phyloP scores from a whole-genome alignment of 1,284 basidiomycete species.

The Ustilago bromivora region DNA sequence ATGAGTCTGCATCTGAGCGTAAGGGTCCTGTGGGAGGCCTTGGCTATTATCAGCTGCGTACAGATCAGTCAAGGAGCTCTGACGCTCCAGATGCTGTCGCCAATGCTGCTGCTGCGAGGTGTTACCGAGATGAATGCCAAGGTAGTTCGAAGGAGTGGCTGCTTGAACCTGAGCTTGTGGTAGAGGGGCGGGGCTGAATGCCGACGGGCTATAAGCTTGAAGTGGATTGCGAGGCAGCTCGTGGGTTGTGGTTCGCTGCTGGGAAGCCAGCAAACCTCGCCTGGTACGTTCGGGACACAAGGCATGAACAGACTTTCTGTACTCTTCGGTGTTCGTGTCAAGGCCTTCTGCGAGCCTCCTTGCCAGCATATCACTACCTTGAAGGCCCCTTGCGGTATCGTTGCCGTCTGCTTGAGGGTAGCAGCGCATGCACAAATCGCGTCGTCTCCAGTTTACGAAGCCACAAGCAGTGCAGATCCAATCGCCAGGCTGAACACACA shows the following conservation, averaged over 20 bases:
- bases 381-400: conserved; percentile 43
- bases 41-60: background rate
- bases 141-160: conserved; percentile 11
- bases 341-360: conserved; percentile 46
- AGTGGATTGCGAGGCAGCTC: conserved; percentile 23
- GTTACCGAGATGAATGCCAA: conserved; percentile 25
- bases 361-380: conserved; percentile 42
- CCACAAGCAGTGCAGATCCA: conserved; percentile 84
- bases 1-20: background rate
- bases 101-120: conserved; percentile 12
- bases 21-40: background rate
- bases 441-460: conserved; percentile 78
- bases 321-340: conserved; percentile 43
- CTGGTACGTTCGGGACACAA: conserved; percentile 33
- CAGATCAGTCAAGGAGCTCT: background rate
- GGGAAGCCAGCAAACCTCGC: conserved; percentile 6
- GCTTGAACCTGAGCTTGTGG: background rate
- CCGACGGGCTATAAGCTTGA: conserved; percentile 9
- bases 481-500: conserved; percentile 87
- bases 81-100: conserved; percentile 14
- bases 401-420: conserved; percentile 74
- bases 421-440: conserved; percentile 89
- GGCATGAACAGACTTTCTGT: conserved; percentile 32
- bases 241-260: conserved; percentile 15
- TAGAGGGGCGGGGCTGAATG: background rate